These are phyloP conservation scores for Quercus rubra DNA, from an alignment of 306 rosid species.

Conservation along the genomic window DNA sequence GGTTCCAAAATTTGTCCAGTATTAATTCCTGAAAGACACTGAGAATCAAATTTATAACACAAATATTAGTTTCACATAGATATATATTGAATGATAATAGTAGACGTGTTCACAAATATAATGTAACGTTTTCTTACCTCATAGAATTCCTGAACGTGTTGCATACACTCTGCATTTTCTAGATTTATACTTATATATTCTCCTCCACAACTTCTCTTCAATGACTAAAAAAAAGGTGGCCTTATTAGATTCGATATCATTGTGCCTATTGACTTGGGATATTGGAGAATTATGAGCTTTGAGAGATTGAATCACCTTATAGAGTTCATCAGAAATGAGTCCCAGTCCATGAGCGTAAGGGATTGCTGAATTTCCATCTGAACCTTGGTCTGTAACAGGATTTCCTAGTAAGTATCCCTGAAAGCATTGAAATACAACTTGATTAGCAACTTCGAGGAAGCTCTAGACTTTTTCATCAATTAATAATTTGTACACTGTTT, in stretches of 20 bases:
- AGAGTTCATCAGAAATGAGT: slow-evolving; percentile 62
- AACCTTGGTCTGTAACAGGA: slow-evolving; percentile 5
- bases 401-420: slow-evolving; percentile 70
- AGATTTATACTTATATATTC: slow-evolving; percentile 30
- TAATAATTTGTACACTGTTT: background rate
- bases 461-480: background rate
- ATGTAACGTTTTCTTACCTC: slow-evolving; percentile 18
- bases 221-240: slow-evolving; percentile 31
- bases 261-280: background rate
- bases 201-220: slow-evolving; percentile 43
- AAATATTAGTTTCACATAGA: background rate
- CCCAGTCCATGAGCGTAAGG: slow-evolving; percentile 54
- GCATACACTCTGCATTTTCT: slow-evolving; percentile 32
- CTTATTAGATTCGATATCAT: background rate
- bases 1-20: slow-evolving; percentile 34
- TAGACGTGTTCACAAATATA: background rate
- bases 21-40: slow-evolving; percentile 40
- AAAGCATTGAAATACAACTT: background rate
- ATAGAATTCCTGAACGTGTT: slow-evolving; percentile 10
- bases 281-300: background rate
- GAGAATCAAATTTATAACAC: background rate
- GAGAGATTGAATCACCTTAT: slow-evolving; percentile 19
- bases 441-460: background rate
- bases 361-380: slow-evolving; percentile 9
- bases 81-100: background rate